Evolutionary conservation across 2,329 filamentous ascomycete genomes (phyloP).

Genomic region (Fusarium sp.): DNA sequence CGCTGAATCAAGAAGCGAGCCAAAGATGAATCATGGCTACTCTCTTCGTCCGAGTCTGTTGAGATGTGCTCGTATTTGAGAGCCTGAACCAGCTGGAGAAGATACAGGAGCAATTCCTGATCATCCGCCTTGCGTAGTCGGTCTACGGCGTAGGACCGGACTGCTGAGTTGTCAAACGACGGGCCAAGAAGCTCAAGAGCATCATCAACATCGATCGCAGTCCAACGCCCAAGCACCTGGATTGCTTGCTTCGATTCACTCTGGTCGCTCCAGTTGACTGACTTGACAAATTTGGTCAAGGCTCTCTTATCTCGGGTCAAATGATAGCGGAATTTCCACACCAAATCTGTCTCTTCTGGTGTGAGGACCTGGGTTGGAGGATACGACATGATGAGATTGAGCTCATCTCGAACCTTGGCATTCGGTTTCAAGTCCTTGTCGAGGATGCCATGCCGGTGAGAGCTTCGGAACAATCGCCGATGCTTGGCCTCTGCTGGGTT

Average conservation of each 20-base stretch:
- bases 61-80: conserved; percentile 91
- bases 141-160: conserved; percentile 93
- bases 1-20: conserved; percentile 90
- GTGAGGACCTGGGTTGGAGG: conserved; percentile 90
- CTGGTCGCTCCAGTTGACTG: conserved; percentile 91
- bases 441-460: conserved; percentile 89
- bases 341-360: conserved; percentile 91
- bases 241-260: conserved; percentile 90
- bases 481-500: conserved; percentile 98
- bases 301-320: conserved; percentile 91
- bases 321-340: conserved; percentile 98
- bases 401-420: conserved; percentile 91
- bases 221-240: conserved; percentile 92
- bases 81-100: conserved; percentile 94
- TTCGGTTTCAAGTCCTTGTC: conserved; percentile 97
- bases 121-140: conserved; percentile 92
- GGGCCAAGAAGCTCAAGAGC: conserved; percentile 93
- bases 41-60: conserved; percentile 66
- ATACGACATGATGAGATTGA: conserved; percentile 92
- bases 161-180: conserved; percentile 87
- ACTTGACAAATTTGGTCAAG: conserved; percentile 97
- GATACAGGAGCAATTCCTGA: conserved; percentile 88
- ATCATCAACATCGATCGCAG: conserved; percentile 96
- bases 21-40: conserved; percentile 81
- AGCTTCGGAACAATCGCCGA: conserved; percentile 88